Percentiles rank a stretch among this genome's conserved stretches.
phyloP scores from a whole-genome alignment of 371 early-diverging fungal genomes.

The Batkoa obscura region DNA sequence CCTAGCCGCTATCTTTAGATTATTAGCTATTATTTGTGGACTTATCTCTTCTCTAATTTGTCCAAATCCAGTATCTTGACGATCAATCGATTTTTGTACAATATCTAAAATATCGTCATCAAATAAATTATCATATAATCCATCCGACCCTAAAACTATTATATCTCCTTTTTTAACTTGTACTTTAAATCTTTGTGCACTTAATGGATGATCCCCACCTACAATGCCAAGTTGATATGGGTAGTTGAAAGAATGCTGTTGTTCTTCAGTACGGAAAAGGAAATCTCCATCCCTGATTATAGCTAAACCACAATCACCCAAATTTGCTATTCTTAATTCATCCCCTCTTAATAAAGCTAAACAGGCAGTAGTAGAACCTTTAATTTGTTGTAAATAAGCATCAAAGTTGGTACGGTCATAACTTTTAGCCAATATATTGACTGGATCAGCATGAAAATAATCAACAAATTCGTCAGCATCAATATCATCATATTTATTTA shows the following conservation, averaged over 20 bases:
- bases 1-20: conserved; percentile 53
- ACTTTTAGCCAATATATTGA: conserved; percentile 50
- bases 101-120: conserved; percentile 60
- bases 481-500: conserved; percentile 63
- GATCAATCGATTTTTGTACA: conserved; percentile 33
- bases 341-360: conserved; percentile 70
- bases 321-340: conserved; percentile 76
- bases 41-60: conserved; percentile 10
- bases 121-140: conserved; percentile 65
- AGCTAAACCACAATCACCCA: conserved; percentile 84
- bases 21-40: conserved; percentile 54
- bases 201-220: conserved; percentile 38
- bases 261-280: conserved; percentile 79
- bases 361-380: conserved; percentile 82
- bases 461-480: conserved; percentile 41
- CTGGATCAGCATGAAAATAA: conserved; percentile 54
- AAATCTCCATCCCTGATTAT: conserved; percentile 69
- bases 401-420: conserved; percentile 50
- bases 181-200: conserved; percentile 58
- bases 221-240: conserved; percentile 59
- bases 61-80: conserved; percentile 8
- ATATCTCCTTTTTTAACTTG: conserved; percentile 62
- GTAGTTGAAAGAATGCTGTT: conserved; percentile 66
- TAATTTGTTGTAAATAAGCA: conserved; percentile 20
- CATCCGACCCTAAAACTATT: conserved; percentile 56